These are phyloP conservation scores for Nitzschia inconspicua DNA, from an alignment of 108 stramenopile species.

Conservation along the genomic window DNA sequence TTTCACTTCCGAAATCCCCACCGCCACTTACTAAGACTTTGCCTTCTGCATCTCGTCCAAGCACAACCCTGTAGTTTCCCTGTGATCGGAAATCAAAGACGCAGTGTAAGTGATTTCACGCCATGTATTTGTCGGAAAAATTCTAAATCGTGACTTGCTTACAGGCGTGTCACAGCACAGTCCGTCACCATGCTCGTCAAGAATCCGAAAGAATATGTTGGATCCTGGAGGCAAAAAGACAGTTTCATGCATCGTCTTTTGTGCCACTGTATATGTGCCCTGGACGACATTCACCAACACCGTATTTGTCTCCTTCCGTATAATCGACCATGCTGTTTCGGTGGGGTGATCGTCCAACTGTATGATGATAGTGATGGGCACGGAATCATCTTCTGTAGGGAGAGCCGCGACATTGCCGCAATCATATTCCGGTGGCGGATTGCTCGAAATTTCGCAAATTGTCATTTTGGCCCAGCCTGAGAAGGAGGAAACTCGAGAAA, in stretches of 20 bases:
- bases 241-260: constrained; percentile 4
- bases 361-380: constrained; percentile 24
- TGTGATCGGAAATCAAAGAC: no score
- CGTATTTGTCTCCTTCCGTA: neutral
- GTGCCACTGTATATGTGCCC: constrained; percentile 2
- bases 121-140: neutral
- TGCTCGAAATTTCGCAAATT: constrained; percentile 39
- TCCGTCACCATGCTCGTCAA: constrained; percentile 31
- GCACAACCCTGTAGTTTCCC: constrained; percentile 16
- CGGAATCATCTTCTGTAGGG: neutral
- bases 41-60: constrained; percentile 12
- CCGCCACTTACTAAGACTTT: constrained; percentile 11
- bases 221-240: constrained; percentile 21
- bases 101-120: no score
- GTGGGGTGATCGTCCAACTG: constrained; percentile 28
- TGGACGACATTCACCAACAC: neutral
- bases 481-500: constrained; percentile 36
- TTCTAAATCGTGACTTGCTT: neutral
- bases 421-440: constrained; percentile 44
- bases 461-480: constrained; percentile 45
- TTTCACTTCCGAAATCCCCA: constrained; percentile 7
- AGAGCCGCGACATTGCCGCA: constrained; percentile 19
- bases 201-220: constrained; percentile 13
- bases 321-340: constrained; percentile 32
- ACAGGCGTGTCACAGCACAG: constrained; percentile 31